These are phyloP conservation scores for Dillenia turbinata DNA, from an alignment of 164 flowering plant species.

Conservation along the genomic window DNA sequence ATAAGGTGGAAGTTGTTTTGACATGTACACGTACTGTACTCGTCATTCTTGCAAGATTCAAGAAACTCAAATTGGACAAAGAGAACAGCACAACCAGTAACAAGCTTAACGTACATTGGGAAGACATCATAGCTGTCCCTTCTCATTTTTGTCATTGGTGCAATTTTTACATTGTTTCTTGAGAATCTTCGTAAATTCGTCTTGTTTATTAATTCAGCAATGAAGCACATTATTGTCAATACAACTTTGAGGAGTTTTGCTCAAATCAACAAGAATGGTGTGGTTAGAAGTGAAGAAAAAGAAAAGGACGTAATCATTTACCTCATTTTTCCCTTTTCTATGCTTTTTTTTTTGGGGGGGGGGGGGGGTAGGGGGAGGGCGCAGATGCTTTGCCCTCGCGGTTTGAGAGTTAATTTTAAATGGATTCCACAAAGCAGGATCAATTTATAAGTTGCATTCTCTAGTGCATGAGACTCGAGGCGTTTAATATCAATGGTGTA, in stretches of 20 bases:
- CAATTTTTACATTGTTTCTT: constrained; percentile 48
- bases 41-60: constrained; percentile 28
- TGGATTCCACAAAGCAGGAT: too few species aligned
- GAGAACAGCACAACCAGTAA: constrained; percentile 12
- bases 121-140: constrained; percentile 54
- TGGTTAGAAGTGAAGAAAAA: not conserved
- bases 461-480: too few species aligned
- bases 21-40: not conserved
- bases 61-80: constrained; percentile 9
- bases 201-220: constrained; percentile 28
- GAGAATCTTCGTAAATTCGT: constrained; percentile 65
- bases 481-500: too few species aligned
- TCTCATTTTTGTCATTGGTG: constrained; percentile 53
- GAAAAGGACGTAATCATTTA: not conserved
- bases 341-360: too few species aligned
- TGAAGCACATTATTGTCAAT: constrained; percentile 11
- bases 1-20: too few species aligned
- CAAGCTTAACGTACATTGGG: constrained; percentile 40
- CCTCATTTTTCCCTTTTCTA: not conserved
- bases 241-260: not conserved
- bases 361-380: too few species aligned
- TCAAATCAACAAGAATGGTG: not conserved
- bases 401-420: too few species aligned
- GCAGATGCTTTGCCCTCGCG: too few species aligned
- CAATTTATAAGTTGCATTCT: too few species aligned